These are phyloP conservation scores for Nicotiana noctiflora DNA, from an alignment of 257 asterid species.

Conservation along the genomic window DNA sequence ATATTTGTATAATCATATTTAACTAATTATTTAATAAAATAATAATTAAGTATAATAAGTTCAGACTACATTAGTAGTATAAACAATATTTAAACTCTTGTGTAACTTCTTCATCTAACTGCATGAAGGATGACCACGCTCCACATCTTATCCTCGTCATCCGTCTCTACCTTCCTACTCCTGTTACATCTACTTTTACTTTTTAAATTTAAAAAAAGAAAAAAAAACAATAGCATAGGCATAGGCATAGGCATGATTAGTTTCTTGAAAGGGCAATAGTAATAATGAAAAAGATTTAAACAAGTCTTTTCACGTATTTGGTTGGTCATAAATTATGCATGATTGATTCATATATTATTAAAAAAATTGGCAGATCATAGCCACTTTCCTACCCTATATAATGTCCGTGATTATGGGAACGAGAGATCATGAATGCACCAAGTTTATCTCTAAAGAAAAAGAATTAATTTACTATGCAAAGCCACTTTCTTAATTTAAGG, in stretches of 20 bases:
- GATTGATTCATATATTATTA: background rate
- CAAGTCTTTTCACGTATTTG: background rate
- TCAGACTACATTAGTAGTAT: too few relatives aligned
- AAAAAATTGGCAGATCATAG: background rate
- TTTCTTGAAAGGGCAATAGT: background rate
- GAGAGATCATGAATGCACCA: background rate
- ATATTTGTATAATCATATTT: too few relatives aligned
- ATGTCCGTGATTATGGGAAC: slow-evolving; percentile 5
- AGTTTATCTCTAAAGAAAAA: background rate
- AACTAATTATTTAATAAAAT: too few relatives aligned
- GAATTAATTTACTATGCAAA: background rate
- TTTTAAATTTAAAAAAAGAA: background rate
- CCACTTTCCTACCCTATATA: background rate
- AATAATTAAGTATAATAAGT: too few relatives aligned
- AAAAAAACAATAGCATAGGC: background rate
- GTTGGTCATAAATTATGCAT: background rate
- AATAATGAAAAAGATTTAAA: background rate
- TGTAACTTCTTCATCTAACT: background rate
- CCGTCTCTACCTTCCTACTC: background rate
- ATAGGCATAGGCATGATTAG: background rate
- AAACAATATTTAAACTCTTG: too few relatives aligned
- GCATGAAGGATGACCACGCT: background rate
- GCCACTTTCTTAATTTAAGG: too few relatives aligned
- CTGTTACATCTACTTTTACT: slow-evolving; percentile 6
- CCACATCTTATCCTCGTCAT: background rate